phyloP scores from a whole-genome alignment of 176 grass and related monocot genomes.

The Neostapfia colusana region DNA sequence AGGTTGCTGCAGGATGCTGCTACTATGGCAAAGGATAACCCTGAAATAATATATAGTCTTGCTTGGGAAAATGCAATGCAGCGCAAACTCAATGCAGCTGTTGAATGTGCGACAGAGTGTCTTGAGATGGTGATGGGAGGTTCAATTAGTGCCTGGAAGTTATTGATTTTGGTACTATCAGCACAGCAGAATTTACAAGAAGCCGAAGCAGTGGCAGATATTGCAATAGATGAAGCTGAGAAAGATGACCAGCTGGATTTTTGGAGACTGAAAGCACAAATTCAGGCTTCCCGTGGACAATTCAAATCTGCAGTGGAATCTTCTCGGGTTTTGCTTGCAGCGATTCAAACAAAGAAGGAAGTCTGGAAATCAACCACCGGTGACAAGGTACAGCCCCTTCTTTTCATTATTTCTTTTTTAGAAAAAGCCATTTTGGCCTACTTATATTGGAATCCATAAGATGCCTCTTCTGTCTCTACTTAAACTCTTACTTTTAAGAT shows the following conservation, averaged over 20 bases:
- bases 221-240: conserved; percentile 81
- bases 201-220: conserved; percentile 76
- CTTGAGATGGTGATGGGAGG: conserved; percentile 77
- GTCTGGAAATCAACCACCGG: conserved; percentile 46
- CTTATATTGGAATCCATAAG: too few species aligned
- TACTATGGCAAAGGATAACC: conserved; percentile 55
- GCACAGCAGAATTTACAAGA: conserved; percentile 76
- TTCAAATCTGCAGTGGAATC: conserved; percentile 82
- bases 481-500: too few species aligned
- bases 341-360: conserved; percentile 70
- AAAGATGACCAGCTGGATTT: conserved; percentile 69
- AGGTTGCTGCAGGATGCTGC: conserved; percentile 59
- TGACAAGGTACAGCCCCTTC: conserved; percentile 51
- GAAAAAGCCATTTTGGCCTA: too few species aligned
- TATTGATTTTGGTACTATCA: conserved; percentile 78
- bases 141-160: conserved; percentile 79
- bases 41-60: conserved; percentile 82
- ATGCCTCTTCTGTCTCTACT: too few species aligned
- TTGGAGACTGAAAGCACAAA: conserved; percentile 73
- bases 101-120: conserved; percentile 70
- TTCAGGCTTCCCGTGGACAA: conserved; percentile 67
- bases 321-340: conserved; percentile 72
- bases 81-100: conserved; percentile 75
- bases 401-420: background rate
- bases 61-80: conserved; percentile 88